Evolutionary conservation across 2,329 filamentous ascomycete genomes (phyloP).

Genomic region (Aspergillus ustus): DNA sequence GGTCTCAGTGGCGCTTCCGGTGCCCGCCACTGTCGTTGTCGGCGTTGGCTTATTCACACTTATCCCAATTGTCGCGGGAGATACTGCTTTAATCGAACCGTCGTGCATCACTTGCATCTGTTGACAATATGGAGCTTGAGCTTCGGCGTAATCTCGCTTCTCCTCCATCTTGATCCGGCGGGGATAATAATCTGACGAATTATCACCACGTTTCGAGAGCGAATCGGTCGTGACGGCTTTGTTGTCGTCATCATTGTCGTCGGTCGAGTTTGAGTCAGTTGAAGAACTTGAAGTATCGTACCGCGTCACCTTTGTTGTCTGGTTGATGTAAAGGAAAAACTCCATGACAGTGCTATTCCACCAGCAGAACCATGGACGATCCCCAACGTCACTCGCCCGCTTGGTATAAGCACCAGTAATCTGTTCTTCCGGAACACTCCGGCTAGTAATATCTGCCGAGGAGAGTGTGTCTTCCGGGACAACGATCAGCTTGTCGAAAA

Average conservation of each 20-base stretch:
- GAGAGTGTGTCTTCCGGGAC: slow-evolving; percentile 45
- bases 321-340: slow-evolving; percentile 67
- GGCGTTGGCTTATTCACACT: slow-evolving; percentile 42
- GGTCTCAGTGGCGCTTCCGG: slow-evolving; percentile 34
- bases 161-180: slow-evolving; percentile 70
- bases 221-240: slow-evolving; percentile 2
- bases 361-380: slow-evolving; percentile 71
- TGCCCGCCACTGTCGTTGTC: slow-evolving; percentile 37
- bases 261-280: slow-evolving; percentile 6
- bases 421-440: slow-evolving; percentile 32
- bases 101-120: slow-evolving; percentile 65
- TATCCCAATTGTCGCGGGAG: slow-evolving; percentile 36
- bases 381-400: slow-evolving; percentile 55
- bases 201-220: slow-evolving; percentile 10
- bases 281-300: slow-evolving; percentile 21
- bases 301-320: slow-evolving; percentile 46
- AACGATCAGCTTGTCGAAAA: slow-evolving; percentile 69
- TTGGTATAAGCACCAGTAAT: slow-evolving; percentile 39
- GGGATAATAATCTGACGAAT: slow-evolving; percentile 47
- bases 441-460: slow-evolving; percentile 33
- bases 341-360: slow-evolving; percentile 72
- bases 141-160: slow-evolving; percentile 55
- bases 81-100: slow-evolving; percentile 44
- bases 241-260: neutral
- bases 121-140: slow-evolving; percentile 63